Conservation (phyloP, 169 alveolate genomes). For the Miamiensis avidus region DNA sequence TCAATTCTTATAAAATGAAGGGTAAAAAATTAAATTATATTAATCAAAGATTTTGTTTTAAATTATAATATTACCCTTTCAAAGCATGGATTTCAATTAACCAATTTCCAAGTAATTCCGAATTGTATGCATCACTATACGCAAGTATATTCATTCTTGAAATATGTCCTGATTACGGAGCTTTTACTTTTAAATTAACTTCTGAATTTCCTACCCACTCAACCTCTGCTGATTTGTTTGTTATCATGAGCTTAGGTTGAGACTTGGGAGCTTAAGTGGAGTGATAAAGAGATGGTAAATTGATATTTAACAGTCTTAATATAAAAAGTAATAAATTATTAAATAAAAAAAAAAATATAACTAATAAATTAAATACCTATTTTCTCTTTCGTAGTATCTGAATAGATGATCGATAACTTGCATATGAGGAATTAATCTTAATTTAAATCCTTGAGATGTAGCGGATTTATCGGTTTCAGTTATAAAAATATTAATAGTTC, state of each 20-base stretch:
- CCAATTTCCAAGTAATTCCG: constrained; percentile 37
- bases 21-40: not conserved
- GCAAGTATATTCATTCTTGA: constrained; percentile 21
- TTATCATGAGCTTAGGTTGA: constrained; percentile 18
- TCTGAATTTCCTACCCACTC: constrained; percentile 37
- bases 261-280: not conserved
- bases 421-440: constrained; percentile 29
- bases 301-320: constrained; percentile 6
- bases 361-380: constrained; percentile 3
- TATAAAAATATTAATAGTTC: constrained; percentile 15
- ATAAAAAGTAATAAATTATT: no score
- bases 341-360: no score
- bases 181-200: constrained; percentile 25
- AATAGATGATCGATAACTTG: constrained; percentile 41
- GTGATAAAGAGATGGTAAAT: constrained; percentile 27
- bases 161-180: constrained; percentile 26
- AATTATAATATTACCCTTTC: constrained; percentile 1
- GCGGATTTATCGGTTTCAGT: constrained; percentile 2
- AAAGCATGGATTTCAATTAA: constrained; percentile 33
- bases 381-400: constrained; percentile 49
- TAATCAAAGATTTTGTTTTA: no score
- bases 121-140: constrained; percentile 26
- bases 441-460: constrained; percentile 32
- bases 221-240: constrained; percentile 24
- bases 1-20: constrained; percentile 8